Evolutionary conservation across 1,284 basidiomycete genomes (phyloP).

Genomic region (Megacollybia platyphylla): DNA sequence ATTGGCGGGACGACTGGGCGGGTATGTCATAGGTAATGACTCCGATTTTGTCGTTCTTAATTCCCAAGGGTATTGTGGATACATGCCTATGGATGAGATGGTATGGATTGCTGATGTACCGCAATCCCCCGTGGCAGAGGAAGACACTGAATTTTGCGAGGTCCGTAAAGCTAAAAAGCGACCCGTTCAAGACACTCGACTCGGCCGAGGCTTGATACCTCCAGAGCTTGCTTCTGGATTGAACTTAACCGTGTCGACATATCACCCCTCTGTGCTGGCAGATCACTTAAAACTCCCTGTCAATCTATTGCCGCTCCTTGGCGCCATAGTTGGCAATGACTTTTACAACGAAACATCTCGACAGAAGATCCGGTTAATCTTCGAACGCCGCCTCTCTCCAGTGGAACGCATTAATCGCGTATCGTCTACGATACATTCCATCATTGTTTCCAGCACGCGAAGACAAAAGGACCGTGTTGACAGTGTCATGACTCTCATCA

Average conservation of each 20-base stretch:
- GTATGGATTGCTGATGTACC: conserved; percentile 40
- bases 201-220: conserved; percentile 40
- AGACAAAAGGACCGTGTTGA: conserved; percentile 28
- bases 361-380: conserved; percentile 44
- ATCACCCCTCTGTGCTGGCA: conserved; percentile 54
- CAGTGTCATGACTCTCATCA: conserved; percentile 66
- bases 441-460: conserved; percentile 27
- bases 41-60: conserved; percentile 77
- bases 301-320: conserved; percentile 72
- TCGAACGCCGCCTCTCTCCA: conserved; percentile 42
- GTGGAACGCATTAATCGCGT: conserved; percentile 48
- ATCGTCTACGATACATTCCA: conserved; percentile 36
- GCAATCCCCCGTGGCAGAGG: conserved; percentile 16
- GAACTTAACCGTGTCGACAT: conserved; percentile 44
- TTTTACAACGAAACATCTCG: conserved; percentile 41
- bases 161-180: conserved; percentile 36
- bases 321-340: conserved; percentile 80
- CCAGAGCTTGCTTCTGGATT: conserved; percentile 30
- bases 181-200: conserved; percentile 12
- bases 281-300: conserved; percentile 55
- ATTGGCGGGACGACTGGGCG: conserved; percentile 58
- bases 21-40: conserved; percentile 69
- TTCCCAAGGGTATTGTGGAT: conserved; percentile 61
- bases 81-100: conserved; percentile 73
- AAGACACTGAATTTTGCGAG: conserved; percentile 35